Conservation (phyloP, 208 protist genomes). For the Entamoeba moshkovskii region DNA sequence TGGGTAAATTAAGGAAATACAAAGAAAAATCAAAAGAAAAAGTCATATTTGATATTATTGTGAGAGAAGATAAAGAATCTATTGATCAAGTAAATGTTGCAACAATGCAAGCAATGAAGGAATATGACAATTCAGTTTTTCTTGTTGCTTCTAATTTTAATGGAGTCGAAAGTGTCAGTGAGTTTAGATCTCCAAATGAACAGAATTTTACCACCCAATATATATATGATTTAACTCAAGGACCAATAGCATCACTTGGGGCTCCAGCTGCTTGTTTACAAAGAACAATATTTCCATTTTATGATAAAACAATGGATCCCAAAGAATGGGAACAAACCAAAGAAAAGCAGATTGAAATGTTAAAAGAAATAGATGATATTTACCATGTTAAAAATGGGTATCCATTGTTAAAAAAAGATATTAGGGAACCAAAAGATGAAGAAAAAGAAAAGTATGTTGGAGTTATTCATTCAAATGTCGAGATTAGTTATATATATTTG, state of each 20-base stretch:
- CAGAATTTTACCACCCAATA: neutral
- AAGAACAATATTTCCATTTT: neutral
- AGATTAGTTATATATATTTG: neutral
- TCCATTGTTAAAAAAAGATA: neutral
- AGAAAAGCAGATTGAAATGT: neutral
- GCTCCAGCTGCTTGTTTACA: neutral
- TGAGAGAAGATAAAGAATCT: neutral
- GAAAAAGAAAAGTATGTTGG: neutral
- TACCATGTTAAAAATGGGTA: neutral
- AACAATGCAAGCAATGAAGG: neutral
- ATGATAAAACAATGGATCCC: neutral
- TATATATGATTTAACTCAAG: neutral
- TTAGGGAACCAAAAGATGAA: neutral
- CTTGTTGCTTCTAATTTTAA: neutral
- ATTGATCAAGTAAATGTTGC: neutral
- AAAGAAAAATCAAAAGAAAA: neutral
- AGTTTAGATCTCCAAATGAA: neutral
- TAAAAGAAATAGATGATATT: neutral
- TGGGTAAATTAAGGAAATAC: neutral
- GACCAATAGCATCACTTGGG: neutral
- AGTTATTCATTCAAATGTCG: neutral
- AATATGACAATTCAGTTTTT: neutral
- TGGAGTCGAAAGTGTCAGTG: neutral
- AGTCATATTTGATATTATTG: neutral
- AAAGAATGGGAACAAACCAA: neutral